A percentile compares a stretch with the other conserved stretches of the same genome.
phyloP scores from a whole-genome alignment of 75 land plant genomes.

The Azolla pinnata region DNA sequence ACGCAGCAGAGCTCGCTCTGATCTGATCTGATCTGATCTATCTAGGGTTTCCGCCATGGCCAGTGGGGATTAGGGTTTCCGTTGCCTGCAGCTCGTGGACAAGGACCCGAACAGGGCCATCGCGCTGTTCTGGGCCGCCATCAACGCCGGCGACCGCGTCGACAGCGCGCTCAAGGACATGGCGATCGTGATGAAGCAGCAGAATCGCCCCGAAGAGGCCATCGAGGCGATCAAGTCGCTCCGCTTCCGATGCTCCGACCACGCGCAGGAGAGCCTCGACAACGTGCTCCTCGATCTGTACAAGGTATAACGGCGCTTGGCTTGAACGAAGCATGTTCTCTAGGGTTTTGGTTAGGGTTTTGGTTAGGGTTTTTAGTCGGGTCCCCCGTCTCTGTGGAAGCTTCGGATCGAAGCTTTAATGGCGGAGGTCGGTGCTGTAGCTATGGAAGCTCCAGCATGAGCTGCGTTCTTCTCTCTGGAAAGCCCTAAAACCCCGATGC shows the following conservation, averaged over 20 bases:
- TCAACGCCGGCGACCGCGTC: constrained; percentile 89
- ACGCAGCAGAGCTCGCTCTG: neutral
- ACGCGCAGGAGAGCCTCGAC: constrained; percentile 89
- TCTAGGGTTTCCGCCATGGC: neutral
- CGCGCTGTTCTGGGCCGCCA: constrained; percentile 93
- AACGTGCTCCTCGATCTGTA: constrained; percentile 86
- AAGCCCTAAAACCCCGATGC: too few relatives aligned
- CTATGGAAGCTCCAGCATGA: too few relatives aligned
- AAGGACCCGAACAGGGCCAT: constrained; percentile 92
- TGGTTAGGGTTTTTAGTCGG: too few relatives aligned
- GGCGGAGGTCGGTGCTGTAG: too few relatives aligned
- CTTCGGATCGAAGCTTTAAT: too few relatives aligned
- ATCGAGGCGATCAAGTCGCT: constrained; percentile 96
- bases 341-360: too few relatives aligned
- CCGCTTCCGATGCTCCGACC: constrained; percentile 83
- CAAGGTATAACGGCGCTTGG: too few relatives aligned
- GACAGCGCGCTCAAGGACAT: constrained; percentile 98
- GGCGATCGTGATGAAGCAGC: constrained; percentile 99
- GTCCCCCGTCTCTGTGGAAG: too few relatives aligned
- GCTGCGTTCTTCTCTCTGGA: too few relatives aligned
- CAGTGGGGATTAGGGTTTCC: too few relatives aligned
- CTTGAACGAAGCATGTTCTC: too few relatives aligned
- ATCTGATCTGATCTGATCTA: neutral
- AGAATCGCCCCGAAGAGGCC: constrained; percentile 88
- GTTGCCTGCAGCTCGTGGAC: constrained; percentile 62